Evolutionary conservation across 768 basidiomycete genomes (phyloP).

Genomic region (Pleurotus djamor): DNA sequence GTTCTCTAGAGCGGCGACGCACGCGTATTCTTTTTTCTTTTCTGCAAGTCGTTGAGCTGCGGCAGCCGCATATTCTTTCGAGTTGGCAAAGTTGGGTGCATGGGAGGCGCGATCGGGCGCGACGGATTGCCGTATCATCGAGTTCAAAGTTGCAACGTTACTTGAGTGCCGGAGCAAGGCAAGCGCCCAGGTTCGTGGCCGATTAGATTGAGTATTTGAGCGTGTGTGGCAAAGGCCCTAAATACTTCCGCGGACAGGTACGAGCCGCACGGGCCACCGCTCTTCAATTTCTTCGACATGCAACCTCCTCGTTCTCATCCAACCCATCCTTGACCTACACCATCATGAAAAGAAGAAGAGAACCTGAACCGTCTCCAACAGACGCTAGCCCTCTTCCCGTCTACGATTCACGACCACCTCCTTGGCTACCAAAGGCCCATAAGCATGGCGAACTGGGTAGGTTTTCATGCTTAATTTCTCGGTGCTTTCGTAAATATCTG

Average conservation of each 20-base stretch:
- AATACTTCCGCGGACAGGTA: not conserved
- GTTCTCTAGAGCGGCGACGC: slow-evolving; percentile 68
- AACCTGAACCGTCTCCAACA: not conserved
- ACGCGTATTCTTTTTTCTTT: slow-evolving; percentile 82
- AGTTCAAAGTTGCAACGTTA: not conserved
- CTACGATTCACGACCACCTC: slow-evolving; percentile 67
- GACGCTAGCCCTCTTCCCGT: slow-evolving; percentile 33
- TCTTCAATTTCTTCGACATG: not conserved
- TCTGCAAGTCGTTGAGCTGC: slow-evolving; percentile 58
- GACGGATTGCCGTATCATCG: slow-evolving; percentile 54
- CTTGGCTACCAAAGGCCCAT: slow-evolving; percentile 73
- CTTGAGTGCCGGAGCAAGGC: not conserved
- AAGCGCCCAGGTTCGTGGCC: too few relatives aligned
- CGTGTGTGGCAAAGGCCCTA: not conserved
- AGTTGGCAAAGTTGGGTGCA: slow-evolving; percentile 27
- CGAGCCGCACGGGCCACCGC: not conserved
- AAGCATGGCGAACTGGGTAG: slow-evolving; percentile 67
- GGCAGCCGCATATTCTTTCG: slow-evolving; percentile 42
- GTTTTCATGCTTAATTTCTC: slow-evolving; percentile 12
- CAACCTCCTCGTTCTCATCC: not conserved
- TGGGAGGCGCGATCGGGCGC: slow-evolving; percentile 51
- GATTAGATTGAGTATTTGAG: not conserved
- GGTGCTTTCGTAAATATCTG: not conserved
- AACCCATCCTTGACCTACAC: not conserved
- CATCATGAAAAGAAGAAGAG: not conserved